Conservation (phyloP, 306 rosid species). For the Inga laurina region DNA sequence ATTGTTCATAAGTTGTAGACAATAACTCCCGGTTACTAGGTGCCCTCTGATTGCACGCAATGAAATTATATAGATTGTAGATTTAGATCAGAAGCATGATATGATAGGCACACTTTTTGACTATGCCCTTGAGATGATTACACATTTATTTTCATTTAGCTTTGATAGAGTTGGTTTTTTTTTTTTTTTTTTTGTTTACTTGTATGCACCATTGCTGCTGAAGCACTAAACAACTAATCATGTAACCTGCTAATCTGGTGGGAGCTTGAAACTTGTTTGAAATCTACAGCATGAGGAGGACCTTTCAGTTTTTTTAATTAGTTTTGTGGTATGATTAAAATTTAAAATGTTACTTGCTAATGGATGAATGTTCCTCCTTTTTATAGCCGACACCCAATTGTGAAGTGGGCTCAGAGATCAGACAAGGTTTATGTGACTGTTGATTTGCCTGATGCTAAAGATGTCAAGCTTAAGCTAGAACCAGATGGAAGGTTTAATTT, state of each 20-base stretch:
- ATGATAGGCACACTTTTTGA: background rate
- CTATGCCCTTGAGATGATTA: background rate
- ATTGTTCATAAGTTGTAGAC: too few relatives aligned
- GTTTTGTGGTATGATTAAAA: background rate
- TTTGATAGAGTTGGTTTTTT: background rate
- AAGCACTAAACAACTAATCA: background rate
- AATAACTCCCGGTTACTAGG: too few relatives aligned
- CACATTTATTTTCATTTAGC: background rate
- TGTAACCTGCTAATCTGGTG: background rate
- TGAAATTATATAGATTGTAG: background rate
- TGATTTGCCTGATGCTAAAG: slow-evolving; percentile 52
- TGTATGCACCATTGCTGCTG: background rate
- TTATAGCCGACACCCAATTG: slow-evolving; percentile 52
- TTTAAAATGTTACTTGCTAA: background rate
- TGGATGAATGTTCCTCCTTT: background rate
- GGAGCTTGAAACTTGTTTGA: background rate
- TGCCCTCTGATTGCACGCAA: background rate
- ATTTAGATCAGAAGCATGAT: background rate
- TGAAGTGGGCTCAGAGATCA: slow-evolving; percentile 60
- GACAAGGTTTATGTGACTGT: slow-evolving; percentile 49
- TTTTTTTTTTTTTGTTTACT: background rate
- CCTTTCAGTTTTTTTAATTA: background rate
- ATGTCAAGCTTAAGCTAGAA: slow-evolving; percentile 53
- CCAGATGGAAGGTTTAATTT: slow-evolving; percentile 56
- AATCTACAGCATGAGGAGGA: background rate